Conservation (phyloP, 768 basidiomycete species). For the Boletus subparvulus region DNA sequence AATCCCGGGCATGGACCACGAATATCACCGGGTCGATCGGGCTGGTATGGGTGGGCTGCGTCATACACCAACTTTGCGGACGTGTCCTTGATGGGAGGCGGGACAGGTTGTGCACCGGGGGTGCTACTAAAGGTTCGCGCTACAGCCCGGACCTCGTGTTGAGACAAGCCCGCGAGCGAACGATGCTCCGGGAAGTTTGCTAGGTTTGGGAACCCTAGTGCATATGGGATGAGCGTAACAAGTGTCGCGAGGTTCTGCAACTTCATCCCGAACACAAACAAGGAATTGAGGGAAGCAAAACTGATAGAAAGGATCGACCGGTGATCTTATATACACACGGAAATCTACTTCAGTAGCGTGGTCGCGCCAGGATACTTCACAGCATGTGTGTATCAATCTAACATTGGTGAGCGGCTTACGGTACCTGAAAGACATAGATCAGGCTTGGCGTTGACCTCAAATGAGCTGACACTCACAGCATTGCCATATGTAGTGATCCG, state of each 20-base stretch:
- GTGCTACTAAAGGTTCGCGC: constrained; percentile 15
- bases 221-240: constrained; percentile 2
- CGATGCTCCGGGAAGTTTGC: constrained; percentile 19
- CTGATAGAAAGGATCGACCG: no score
- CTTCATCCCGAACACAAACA: not conserved
- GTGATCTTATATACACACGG: no score
- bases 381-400: no score
- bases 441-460: not conserved
- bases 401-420: constrained; percentile 47
- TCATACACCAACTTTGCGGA: constrained; percentile 25
- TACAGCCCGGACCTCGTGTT: constrained; percentile 14
- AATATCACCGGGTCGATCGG: constrained; percentile 19
- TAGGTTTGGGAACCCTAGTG: constrained; percentile 14
- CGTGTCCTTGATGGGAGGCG: constrained; percentile 23
- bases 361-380: no score
- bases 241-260: constrained; percentile 5
- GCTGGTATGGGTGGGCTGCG: constrained; percentile 14
- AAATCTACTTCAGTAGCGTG: no score
- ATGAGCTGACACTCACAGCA: constrained; percentile 51
- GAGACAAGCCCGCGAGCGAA: constrained; percentile 23
- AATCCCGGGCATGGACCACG: constrained; percentile 28
- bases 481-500: constrained; percentile 81
- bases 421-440: not conserved
- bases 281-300: not conserved
- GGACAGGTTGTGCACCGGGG: constrained; percentile 24